Evolutionary conservation across 2,329 filamentous ascomycete species (phyloP).

Genomic region (Cercospora zeina): DNA sequence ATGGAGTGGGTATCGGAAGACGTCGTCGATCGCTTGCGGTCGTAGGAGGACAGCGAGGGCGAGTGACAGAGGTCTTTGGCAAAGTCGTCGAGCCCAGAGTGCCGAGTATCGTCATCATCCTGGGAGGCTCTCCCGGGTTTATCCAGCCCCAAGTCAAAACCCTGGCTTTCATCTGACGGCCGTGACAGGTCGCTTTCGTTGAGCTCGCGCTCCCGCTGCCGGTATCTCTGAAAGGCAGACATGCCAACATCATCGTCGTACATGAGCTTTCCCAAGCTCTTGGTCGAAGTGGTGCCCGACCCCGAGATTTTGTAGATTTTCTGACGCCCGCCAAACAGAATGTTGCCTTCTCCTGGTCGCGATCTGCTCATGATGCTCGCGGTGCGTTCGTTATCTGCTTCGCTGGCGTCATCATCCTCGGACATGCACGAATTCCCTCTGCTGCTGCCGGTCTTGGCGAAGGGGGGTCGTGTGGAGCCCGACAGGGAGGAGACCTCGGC

Average conservation of each 20-base stretch:
- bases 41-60: conserved; percentile 63
- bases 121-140: conserved; percentile 42
- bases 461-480: conserved; percentile 60
- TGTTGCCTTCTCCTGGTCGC: conserved; percentile 84
- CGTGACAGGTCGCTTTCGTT: conserved; percentile 41
- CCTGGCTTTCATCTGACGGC: conserved; percentile 35
- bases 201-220: conserved; percentile 58
- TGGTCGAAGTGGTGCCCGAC: conserved; percentile 42
- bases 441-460: conserved; percentile 55
- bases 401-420: conserved; percentile 60
- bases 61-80: conserved; percentile 48
- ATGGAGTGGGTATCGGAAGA: conserved; percentile 75
- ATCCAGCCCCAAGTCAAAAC: conserved; percentile 39
- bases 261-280: conserved; percentile 66
- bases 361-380: conserved; percentile 79
- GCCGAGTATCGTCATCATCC: conserved; percentile 45
- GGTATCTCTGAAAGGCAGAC: conserved; percentile 80
- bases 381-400: conserved; percentile 56
- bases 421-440: conserved; percentile 59
- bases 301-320: conserved; percentile 86
- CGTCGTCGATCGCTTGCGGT: conserved; percentile 75
- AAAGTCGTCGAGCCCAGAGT: conserved; percentile 49
- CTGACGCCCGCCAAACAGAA: conserved; percentile 89
- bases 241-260: conserved; percentile 85
- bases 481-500: conserved; percentile 84